Evolutionary conservation across 345 rosid species (phyloP).

Genomic region (Kernera saxatilis): DNA sequence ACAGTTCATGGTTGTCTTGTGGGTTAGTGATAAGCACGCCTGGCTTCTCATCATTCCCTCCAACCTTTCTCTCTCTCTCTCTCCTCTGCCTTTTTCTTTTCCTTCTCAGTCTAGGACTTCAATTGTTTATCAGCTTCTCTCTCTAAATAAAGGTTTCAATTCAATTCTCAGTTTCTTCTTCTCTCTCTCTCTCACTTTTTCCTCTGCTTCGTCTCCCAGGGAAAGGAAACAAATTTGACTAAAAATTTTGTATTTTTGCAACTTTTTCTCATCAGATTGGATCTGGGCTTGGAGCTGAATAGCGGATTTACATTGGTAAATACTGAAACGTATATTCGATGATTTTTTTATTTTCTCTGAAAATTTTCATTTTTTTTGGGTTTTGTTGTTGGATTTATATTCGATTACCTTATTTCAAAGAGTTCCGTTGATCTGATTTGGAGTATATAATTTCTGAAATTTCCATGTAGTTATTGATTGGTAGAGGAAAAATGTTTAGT

Average conservation of each 20-base stretch:
- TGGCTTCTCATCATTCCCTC: slow-evolving; percentile 90
- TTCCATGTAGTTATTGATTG: slow-evolving; percentile 12
- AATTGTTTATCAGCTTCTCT: slow-evolving; percentile 26
- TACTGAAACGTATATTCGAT: not conserved
- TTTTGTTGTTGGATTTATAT: not conserved
- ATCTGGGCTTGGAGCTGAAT: slow-evolving; percentile 42
- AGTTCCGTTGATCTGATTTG: slow-evolving; percentile 40
- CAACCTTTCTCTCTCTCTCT: slow-evolving; percentile 23
- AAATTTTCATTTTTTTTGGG: not conserved
- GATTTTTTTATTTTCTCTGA: not conserved
- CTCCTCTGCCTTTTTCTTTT: not conserved
- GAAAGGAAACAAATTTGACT: slow-evolving; percentile 14
- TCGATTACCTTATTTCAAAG: not conserved
- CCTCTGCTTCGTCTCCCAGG: slow-evolving; percentile 11
- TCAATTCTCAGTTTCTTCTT: slow-evolving; percentile 13
- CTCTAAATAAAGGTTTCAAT: slow-evolving; percentile 29
- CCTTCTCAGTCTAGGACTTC: slow-evolving; percentile 30
- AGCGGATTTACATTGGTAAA: slow-evolving; percentile 32
- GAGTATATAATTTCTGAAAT: not conserved
- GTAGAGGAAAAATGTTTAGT: slow-evolving; percentile 7
- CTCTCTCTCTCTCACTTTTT: slow-evolving; percentile 25
- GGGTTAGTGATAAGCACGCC: slow-evolving; percentile 96
- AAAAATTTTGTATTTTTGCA: not conserved
- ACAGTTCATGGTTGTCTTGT: slow-evolving; percentile 32
- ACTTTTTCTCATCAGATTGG: slow-evolving; percentile 37